Conservation (phyloP, 148 eudicot species). For the Rhododendron griersonianum region DNA sequence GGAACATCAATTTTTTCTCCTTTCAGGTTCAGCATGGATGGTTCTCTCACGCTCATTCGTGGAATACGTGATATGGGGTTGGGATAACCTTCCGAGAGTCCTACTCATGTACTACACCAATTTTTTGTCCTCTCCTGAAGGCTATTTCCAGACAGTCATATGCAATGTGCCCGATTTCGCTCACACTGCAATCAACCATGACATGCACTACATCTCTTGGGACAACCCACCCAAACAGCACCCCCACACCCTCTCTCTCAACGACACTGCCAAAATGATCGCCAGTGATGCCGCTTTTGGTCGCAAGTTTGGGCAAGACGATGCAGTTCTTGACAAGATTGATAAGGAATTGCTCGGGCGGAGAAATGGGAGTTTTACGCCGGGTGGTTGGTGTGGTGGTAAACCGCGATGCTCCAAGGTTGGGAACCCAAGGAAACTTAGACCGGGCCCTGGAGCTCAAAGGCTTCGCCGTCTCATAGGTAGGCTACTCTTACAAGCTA, state of each 20-base stretch:
- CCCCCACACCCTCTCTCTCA: conserved; percentile 57
- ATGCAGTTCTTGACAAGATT: conserved; percentile 61
- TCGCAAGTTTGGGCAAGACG: conserved; percentile 62
- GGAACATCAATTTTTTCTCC: not conserved
- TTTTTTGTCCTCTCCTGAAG: conserved; percentile 89
- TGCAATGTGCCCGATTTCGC: conserved; percentile 74
- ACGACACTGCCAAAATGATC: conserved; percentile 61
- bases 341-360: conserved; percentile 61
- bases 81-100: conserved; percentile 93
- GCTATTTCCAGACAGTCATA: conserved; percentile 87
- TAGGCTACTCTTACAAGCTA: conserved; percentile 35
- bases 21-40: conserved; percentile 98
- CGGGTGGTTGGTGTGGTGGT: conserved; percentile 87
- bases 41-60: conserved; percentile 78
- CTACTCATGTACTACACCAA: conserved; percentile 92
- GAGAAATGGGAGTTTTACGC: conserved; percentile 64
- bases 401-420: conserved; percentile 59
- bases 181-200: conserved; percentile 67
- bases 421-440: conserved; percentile 48
- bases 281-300: conserved; percentile 75
- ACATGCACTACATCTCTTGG: conserved; percentile 94
- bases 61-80: conserved; percentile 82
- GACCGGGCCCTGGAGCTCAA: conserved; percentile 67
- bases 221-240: conserved; percentile 86
- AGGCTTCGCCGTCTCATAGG: conserved; percentile 59